A percentile compares a stretch with the other conserved stretches of the same genome.
Conservation (phyloP, 2,329 filamentous ascomycete species). For the Endocalyx cinctus region DNA sequence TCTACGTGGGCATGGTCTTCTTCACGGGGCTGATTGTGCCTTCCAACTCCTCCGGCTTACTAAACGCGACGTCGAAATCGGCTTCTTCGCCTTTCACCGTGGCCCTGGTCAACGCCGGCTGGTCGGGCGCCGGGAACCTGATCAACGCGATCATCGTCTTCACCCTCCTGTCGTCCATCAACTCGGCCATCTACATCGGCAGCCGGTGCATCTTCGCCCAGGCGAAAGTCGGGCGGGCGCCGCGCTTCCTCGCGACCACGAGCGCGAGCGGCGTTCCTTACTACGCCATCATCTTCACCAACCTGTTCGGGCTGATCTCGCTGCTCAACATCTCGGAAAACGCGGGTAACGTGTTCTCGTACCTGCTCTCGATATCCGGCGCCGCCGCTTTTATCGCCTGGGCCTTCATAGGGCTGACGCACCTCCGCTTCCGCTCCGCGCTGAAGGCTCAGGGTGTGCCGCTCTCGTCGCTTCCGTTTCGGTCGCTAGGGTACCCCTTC, state of each 20-base stretch:
- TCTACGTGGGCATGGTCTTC: conserved; percentile 29
- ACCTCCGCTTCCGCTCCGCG: conserved; percentile 21
- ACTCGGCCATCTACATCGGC: conserved; percentile 27
- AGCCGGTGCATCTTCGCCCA: conserved; percentile 24
- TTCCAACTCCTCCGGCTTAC: conserved; percentile 28
- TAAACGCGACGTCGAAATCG: conserved; percentile 25
- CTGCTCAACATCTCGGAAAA: conserved; percentile 27
- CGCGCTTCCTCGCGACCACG: conserved; percentile 22
- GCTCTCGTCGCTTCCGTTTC: conserved; percentile 19
- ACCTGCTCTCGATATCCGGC: conserved; percentile 23
- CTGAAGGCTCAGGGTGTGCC: conserved; percentile 21
- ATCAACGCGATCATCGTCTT: conserved; percentile 32
- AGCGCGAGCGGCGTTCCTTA: conserved; percentile 22
- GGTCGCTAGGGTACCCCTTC: conserved; percentile 17
- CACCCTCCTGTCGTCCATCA: conserved; percentile 29
- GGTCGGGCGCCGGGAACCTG: conserved; percentile 21
- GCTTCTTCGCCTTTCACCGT: conserved; percentile 28
- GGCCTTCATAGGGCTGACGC: conserved; percentile 27
- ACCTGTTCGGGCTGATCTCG: conserved; percentile 23
- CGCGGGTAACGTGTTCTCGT: conserved; percentile 24
- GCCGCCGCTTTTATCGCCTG: conserved; percentile 25
- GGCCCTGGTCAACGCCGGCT: conserved; percentile 24
- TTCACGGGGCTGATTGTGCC: conserved; percentile 29
- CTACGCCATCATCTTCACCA: conserved; percentile 25
- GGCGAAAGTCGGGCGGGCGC: conserved; percentile 20